phyloP scores from a whole-genome alignment of 176 grass and related monocot genomes.

The Tuctoria greenei region DNA sequence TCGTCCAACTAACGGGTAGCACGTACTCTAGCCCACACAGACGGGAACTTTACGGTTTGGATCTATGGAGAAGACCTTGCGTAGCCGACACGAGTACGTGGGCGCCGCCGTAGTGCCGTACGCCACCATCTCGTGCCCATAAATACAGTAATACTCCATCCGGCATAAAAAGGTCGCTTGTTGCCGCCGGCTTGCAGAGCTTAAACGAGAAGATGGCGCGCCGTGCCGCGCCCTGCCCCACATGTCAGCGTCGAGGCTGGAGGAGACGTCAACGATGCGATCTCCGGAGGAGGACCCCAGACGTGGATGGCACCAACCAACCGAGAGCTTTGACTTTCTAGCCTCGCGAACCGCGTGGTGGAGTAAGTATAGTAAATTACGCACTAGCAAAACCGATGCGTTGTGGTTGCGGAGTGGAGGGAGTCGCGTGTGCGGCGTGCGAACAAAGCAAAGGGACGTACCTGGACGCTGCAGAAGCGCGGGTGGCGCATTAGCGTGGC shows the following conservation, averaged over 20 bases:
- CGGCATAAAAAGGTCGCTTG: background rate
- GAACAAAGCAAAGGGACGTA: background rate
- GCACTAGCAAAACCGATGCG: too few species aligned
- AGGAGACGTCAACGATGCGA: constrained; percentile 3
- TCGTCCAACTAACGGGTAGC: background rate
- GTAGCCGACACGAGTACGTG: background rate
- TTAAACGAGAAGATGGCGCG: background rate
- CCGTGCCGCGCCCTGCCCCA: background rate
- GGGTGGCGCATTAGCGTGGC: constrained; percentile 70
- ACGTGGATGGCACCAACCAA: background rate
- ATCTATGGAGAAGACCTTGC: background rate
- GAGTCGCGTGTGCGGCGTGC: background rate
- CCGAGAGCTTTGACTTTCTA: too few species aligned
- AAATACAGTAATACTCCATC: too few species aligned
- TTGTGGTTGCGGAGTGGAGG: background rate
- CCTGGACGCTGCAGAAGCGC: constrained; percentile 87
- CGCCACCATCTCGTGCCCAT: background rate
- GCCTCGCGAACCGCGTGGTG: background rate
- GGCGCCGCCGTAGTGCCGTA: background rate
- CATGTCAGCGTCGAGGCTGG: background rate
- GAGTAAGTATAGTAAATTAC: too few species aligned
- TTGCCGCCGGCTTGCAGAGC: background rate
- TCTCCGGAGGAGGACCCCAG: background rate
- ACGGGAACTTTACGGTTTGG: background rate
- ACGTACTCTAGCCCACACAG: background rate